These are phyloP conservation scores for Phytophthora chlamydospora DNA, from an alignment of 352 stramenopile species.

Conservation along the genomic window DNA sequence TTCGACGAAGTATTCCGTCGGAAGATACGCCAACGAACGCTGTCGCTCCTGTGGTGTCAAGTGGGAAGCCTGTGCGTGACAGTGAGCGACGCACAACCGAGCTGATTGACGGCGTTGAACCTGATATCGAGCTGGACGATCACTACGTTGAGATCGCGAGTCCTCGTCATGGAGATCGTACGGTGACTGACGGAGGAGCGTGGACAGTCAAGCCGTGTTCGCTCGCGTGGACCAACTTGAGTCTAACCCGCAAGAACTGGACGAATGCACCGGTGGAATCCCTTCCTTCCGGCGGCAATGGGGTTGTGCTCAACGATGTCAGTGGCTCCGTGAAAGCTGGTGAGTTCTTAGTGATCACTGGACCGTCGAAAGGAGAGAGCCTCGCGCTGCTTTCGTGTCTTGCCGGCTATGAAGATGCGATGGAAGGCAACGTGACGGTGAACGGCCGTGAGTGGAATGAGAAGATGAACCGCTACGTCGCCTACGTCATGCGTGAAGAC, in stretches of 20 bases:
- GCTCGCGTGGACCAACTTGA: constrained; percentile 36
- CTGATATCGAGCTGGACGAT: constrained; percentile 32
- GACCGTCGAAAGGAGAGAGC: constrained; percentile 75
- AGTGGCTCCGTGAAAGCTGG: constrained; percentile 47
- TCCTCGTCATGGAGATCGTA: constrained; percentile 17
- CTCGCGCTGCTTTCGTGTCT: constrained; percentile 93
- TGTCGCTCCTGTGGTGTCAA: not conserved
- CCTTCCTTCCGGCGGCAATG: not conserved
- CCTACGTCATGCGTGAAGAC: constrained; percentile 90
- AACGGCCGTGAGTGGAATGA: constrained; percentile 62
- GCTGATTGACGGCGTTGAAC: constrained; percentile 36
- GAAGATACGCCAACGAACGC: constrained; percentile 6
- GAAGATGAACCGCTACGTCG: constrained; percentile 34
- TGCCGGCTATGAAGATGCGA: constrained; percentile 82
- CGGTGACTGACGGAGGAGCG: constrained; percentile 1
- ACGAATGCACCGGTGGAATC: not conserved
- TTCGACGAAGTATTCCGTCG: constrained; percentile 16
- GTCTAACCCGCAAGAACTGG: constrained; percentile 25
- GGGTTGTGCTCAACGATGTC: constrained; percentile 49
- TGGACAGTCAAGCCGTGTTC: constrained; percentile 29
- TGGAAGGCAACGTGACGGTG: constrained; percentile 70
- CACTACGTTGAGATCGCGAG: constrained; percentile 34
- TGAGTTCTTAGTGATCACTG: constrained; percentile 68
- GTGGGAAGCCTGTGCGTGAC: constrained; percentile 24
- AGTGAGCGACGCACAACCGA: constrained; percentile 42